Evolutionary conservation across 495 filamentous ascomycete genomes (phyloP), one percentile per base, ranked within the genome.

Genomic region (Hyaloscypha hepaticicola): DNA sequence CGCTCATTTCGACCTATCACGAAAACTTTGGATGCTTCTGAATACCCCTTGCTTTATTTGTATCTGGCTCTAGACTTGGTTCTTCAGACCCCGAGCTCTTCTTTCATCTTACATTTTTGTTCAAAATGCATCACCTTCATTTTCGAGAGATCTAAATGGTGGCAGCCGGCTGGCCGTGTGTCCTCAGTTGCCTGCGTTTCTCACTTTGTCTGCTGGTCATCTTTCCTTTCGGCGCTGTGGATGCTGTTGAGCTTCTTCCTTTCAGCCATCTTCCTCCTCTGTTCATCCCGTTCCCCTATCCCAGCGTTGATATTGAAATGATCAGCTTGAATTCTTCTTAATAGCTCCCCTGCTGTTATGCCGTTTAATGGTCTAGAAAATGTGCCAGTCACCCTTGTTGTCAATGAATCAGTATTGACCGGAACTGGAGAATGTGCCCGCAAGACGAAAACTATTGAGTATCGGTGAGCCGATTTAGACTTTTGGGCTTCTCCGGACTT

Each of bases 231-330:
- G 5, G 19, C 48, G 19, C 5, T 58, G 4, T 41, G 8, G 22
- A 41, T 21, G 14, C 56, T 27, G 25, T 61, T n/a, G 45, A 9
- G 24, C 16, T 41, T 45, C 28, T 58, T 53, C 27, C 64, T 59
- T 22, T 64, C 51, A 9, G 61, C 66, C 24, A 68, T 27, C 33
- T 60, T 68, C 38, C 29, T 27, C 33, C 57, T 68, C 21, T 68
- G 66, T 29, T 55, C 61, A 11, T 68, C 55, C 24, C 61, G 21
- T 56, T 68, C 61, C 27, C 55, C 31, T 16, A 60, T 25, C 5
- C 31, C 25, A 28, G 61, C 55, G 26, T 68, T 68, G 61, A 68
- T 68, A 60, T 68, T 68, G 27, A 60, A 64, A 49, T 68, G 66
- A 49, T 55, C 56, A 12, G 22, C 24, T 7, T 61, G 27, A n/a